Evolutionary conservation across 306 rosid species (phyloP).

Genomic region (Glycine latifolia): DNA sequence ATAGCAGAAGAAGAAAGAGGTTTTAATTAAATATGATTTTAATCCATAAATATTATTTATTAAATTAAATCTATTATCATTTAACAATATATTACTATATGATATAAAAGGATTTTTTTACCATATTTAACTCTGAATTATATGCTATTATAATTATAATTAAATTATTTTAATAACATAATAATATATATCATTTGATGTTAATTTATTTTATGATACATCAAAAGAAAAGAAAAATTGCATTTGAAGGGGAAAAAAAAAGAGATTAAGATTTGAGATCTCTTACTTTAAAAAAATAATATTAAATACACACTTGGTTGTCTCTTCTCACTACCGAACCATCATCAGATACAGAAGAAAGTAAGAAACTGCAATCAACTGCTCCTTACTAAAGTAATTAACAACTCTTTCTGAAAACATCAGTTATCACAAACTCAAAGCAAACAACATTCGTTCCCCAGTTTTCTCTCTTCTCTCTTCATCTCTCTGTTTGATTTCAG

Average conservation of each 20-base stretch:
- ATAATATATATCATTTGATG: too few species aligned
- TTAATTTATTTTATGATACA: too few species aligned
- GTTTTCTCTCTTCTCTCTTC: slow-evolving; percentile 15
- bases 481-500: not conserved
- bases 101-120: too few species aligned
- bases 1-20: not conserved
- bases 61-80: not conserved
- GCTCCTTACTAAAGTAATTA: slow-evolving; percentile 23
- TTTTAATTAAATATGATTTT: not conserved
- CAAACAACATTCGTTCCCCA: not conserved
- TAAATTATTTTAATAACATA: too few species aligned
- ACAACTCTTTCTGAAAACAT: slow-evolving; percentile 14
- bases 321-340: slow-evolving; percentile 17
- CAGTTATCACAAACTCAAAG: slow-evolving; percentile 49
- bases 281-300: too few species aligned
- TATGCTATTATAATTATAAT: too few species aligned
- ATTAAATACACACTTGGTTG: not conserved
- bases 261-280: too few species aligned
- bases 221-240: not conserved
- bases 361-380: slow-evolving; percentile 58
- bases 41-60: not conserved
- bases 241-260: too few species aligned
- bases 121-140: too few species aligned
- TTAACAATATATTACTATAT: not conserved
- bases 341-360: not conserved